Base-by-base conservation (phyloP, 768 basidiomycete genomes). In the Amanita rubescens region DNA sequence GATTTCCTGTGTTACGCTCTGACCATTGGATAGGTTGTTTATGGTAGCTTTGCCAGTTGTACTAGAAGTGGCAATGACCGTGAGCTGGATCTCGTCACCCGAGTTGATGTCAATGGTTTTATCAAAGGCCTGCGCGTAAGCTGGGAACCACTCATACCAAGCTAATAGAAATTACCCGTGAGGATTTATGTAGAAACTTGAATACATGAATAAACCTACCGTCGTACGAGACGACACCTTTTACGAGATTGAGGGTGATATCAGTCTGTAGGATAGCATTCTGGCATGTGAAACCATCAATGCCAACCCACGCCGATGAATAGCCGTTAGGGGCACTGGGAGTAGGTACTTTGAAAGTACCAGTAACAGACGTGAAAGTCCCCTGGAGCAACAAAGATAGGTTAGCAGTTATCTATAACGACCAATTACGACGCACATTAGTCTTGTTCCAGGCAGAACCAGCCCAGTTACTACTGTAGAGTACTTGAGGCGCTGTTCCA, bases 121-220 rank as follows among this genome's bases (percentile, higher is more conserved):
- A 41, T 19, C 15, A 24, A 51, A 41, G 50, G 15, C n/a, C 6
- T n/a, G 8, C 0, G 33, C 9, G 3, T 33, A 7, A 27, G 27
- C 47, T 19, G 47, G 47, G 47, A 17, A 48, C 47, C 47, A 48
- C 12, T 48, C 47, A 48, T 48, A 48, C 47, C 47, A 48, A 11
- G 47, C 47, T 48, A 42, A 48, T 20, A 17, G n/a, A 14, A 11
- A 7, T 4, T 7, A 30, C 27, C 27, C 27, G 8, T 30, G 5
- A 30, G 8, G 8, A 46, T 19, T 3, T 6, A 0, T 17, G 32
- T n/a, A 20, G 27, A 12, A 12, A 15, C 14, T 33, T 12, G 15
- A n/a, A 30, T 8, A 24, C 4, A 48, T 20, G 33, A 46, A 20
- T 32, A 5, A 8, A 34, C 47, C 19, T 7, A 48, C 47, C n/a